Evolutionary conservation across 441 rosid species (phyloP).

Genomic region (Cnidoscolus chayamansa): DNA sequence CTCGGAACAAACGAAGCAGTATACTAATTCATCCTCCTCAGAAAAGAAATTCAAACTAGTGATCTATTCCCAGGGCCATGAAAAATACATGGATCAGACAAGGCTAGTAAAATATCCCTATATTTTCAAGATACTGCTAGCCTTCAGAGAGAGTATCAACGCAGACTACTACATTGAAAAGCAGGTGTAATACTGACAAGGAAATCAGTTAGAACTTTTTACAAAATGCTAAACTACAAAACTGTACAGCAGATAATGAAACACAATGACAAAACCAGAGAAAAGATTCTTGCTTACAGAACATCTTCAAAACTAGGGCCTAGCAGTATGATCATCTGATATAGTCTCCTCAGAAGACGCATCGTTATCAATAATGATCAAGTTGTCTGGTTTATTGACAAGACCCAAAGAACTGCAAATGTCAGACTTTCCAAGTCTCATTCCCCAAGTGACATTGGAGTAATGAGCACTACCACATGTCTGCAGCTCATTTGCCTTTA

Average conservation of each 20-base stretch:
- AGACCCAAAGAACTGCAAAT: constrained; percentile 2
- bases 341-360: constrained; percentile 57
- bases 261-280: background rate
- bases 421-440: constrained; percentile 20
- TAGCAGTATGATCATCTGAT: constrained; percentile 37
- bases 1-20: background rate
- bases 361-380: constrained; percentile 37
- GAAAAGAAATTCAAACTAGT: background rate
- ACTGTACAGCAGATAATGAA: constrained; percentile 15
- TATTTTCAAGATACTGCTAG: background rate
- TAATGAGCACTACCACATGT: constrained; percentile 17
- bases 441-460: constrained; percentile 9
- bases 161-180: background rate
- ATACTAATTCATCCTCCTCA: background rate
- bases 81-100: constrained; percentile 6
- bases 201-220: background rate
- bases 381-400: constrained; percentile 24
- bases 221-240: constrained; percentile 18
- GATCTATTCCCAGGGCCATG: background rate
- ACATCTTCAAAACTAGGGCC: constrained; percentile 13
- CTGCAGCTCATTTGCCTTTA: constrained; percentile 13
- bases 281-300: background rate
- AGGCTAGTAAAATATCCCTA: background rate
- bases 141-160: constrained; percentile 1
- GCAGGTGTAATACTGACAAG: background rate